Evolutionary conservation across 495 filamentous ascomycete genomes (phyloP), one percentile per base, ranked within the genome.

Genomic region (Niebla homalea): DNA sequence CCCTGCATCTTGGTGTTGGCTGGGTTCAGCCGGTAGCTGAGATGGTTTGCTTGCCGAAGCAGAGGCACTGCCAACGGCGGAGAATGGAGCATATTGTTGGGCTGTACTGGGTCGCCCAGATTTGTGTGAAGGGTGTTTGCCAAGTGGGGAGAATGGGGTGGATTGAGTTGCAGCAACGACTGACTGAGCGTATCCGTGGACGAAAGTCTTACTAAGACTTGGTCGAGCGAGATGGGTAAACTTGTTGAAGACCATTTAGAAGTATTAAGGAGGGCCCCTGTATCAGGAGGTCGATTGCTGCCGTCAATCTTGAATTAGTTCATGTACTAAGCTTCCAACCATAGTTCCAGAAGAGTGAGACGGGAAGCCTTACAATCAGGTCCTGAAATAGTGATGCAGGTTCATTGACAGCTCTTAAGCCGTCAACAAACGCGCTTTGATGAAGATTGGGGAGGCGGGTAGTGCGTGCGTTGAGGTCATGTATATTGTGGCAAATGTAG

Each of bases 101-200:
- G 80, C 74, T 53, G 73, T 70, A 39, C 70, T 59, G 54, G 76
- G 63, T 38, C 85, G 79, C 55, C 79, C 73, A 59, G 73, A 77
- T 73, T 75, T 72, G 49, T 67, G 62, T 50, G 66, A 46, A 43
- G 67, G 64, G 60, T 77, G 74, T 46, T 66, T 67, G 43, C 68
- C 65, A 57, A 81, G 65, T 16, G 65, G 63, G 54, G 73, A 72
- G 51, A 82, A 64, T 45, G 79, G 73, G 46, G 75, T 73, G n/a
- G 83, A 81, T 61, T 96, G 89, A 43, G 88, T 87, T 49, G 87
- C 89, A 55, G 92, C 92, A 67, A 97, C 90, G 70, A 98, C 81
- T 56, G 90, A 93, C 65, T 96, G 90, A 65, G 88, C 87, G 75
- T 94, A 96, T 69, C 89, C 90, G 77, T 94, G 87, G 64, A 87